These are phyloP conservation scores for Porodaedalea pini DNA, from an alignment of 1,284 basidiomycete genomes.

Conservation along the genomic window DNA sequence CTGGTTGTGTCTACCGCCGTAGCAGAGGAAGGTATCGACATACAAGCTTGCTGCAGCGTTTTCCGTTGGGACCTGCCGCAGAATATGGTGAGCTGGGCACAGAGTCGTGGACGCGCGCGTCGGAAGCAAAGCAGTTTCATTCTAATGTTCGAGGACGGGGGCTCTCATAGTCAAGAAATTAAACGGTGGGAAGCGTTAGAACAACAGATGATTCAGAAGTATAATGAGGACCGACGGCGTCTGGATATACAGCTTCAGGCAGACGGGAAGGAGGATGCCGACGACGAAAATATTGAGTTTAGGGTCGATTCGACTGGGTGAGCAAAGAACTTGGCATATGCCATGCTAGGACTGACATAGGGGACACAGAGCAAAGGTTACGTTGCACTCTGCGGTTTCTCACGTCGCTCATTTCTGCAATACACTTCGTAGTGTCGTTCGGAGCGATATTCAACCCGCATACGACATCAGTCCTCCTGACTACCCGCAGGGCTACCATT, in stretches of 20 bases:
- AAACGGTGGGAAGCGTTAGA: constrained; percentile 56
- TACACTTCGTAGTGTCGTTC: constrained; percentile 56
- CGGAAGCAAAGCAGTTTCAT: constrained; percentile 66
- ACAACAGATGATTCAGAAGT: constrained; percentile 53
- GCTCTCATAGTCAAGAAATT: constrained; percentile 39
- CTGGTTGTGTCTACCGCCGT: constrained; percentile 76
- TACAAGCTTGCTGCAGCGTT: constrained; percentile 74
- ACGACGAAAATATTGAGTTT: constrained; percentile 44
- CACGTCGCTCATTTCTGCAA: constrained; percentile 76
- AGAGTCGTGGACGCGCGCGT: constrained; percentile 76
- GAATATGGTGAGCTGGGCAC: constrained; percentile 77
- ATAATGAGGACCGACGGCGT: constrained; percentile 42
- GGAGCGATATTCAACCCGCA: constrained; percentile 49
- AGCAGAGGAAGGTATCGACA: constrained; percentile 83
- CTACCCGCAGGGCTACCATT: constrained; percentile 61
- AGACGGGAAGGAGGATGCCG: constrained; percentile 37
- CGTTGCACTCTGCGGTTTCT: constrained; percentile 62
- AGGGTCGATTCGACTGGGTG: constrained; percentile 60
- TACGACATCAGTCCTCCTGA: constrained; percentile 68
- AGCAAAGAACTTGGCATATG: constrained; percentile 20
- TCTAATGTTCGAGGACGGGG: constrained; percentile 60
- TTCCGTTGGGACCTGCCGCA: constrained; percentile 68
- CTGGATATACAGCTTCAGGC: constrained; percentile 26
- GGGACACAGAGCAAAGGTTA: constrained; percentile 65
- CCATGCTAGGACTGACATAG: neutral